Conservation (phyloP, 2,329 filamentous ascomycete species). For the Hypoxylon sp. region DNA sequence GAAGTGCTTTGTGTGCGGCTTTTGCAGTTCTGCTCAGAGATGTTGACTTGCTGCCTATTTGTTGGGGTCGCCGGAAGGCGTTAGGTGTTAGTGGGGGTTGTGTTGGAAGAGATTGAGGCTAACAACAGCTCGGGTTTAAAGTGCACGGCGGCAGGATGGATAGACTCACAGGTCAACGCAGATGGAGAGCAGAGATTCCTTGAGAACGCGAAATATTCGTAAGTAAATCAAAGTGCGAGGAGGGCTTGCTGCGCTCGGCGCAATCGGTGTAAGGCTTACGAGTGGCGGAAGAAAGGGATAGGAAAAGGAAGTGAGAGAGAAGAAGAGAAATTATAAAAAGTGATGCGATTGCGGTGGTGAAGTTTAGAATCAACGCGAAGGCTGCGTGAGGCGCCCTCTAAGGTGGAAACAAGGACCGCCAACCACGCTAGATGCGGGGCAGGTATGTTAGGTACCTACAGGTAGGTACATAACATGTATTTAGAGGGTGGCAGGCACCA, state of each 20-base stretch:
- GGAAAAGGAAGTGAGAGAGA: constrained; percentile 14
- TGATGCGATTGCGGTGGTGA: constrained; percentile 45
- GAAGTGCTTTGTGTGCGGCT: neutral
- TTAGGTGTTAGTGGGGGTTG: constrained; percentile 35
- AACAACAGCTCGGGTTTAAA: constrained; percentile 1
- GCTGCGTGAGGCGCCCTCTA: constrained; percentile 37
- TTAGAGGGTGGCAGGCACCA: neutral
- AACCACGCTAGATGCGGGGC: constrained; percentile 43
- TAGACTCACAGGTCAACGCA: constrained; percentile 30
- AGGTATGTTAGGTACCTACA: constrained; percentile 13
- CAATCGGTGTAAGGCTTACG: constrained; percentile 1
- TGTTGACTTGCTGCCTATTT: constrained; percentile 13
- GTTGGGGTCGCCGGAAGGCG: constrained; percentile 23
- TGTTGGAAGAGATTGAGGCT: constrained; percentile 19
- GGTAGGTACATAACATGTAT: neutral
- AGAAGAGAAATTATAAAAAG: constrained; percentile 30
- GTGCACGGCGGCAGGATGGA: constrained; percentile 14
- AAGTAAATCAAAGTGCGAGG: neutral
- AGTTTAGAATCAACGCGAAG: constrained; percentile 46
- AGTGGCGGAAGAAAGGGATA: constrained; percentile 9
- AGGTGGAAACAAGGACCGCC: constrained; percentile 39
- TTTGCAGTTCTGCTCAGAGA: neutral
- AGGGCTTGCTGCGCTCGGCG: constrained; percentile 6
- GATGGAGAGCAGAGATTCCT: constrained; percentile 6
- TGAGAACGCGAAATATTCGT: constrained; percentile 5